These are phyloP conservation scores for Talaromyces sp. DNA, from an alignment of 2,329 filamentous ascomycete species.

Conservation along the genomic window DNA sequence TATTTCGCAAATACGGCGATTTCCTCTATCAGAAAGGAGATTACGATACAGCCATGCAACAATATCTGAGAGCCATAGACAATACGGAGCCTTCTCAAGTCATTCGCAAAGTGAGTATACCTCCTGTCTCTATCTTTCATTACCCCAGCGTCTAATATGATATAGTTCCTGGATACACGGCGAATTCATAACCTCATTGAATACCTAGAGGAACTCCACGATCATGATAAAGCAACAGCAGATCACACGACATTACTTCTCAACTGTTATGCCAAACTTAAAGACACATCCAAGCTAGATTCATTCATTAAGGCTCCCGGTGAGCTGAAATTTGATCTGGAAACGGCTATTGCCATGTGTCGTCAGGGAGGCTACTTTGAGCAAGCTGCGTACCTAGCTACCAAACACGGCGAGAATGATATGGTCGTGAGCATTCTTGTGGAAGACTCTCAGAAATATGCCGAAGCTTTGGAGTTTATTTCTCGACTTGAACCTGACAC, in stretches of 20 bases:
- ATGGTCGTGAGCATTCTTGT: slow-evolving; percentile 93
- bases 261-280: slow-evolving; percentile 97
- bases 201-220: slow-evolving; percentile 93
- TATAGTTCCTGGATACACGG: slow-evolving; percentile 88
- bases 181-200: slow-evolving; percentile 96
- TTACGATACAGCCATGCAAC: slow-evolving; percentile 98
- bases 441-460: slow-evolving; percentile 88
- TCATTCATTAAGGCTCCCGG: slow-evolving; percentile 89
- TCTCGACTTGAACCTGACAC: slow-evolving; percentile 77
- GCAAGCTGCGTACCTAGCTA: slow-evolving; percentile 91
- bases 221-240: slow-evolving; percentile 85
- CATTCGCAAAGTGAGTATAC: slow-evolving; percentile 70
- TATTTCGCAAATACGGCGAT: slow-evolving; percentile 91
- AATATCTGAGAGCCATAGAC: slow-evolving; percentile 93
- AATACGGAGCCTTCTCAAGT: slow-evolving; percentile 95
- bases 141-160: slow-evolving; percentile 20
- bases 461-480: slow-evolving; percentile 84
- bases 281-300: slow-evolving; percentile 94
- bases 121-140: not conserved
- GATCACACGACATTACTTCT: slow-evolving; percentile 92
- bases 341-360: slow-evolving; percentile 97
- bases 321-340: slow-evolving; percentile 91
- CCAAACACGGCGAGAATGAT: slow-evolving; percentile 89
- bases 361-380: slow-evolving; percentile 95
- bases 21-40: slow-evolving; percentile 92